Conservation (phyloP, 1,284 basidiomycete genomes). For the Fomes fomentarius region DNA sequence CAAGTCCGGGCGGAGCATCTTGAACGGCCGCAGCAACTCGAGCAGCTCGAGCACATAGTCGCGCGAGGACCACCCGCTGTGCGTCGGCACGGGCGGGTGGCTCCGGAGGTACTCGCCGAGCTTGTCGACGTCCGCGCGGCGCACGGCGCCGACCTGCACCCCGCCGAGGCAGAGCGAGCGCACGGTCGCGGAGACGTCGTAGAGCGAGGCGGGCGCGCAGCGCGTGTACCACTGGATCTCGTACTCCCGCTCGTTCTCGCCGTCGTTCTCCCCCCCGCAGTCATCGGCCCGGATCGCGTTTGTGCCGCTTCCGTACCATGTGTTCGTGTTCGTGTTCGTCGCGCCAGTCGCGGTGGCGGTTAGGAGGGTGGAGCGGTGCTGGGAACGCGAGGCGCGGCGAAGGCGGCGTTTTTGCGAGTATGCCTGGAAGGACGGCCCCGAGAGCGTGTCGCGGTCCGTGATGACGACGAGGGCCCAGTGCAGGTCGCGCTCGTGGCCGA, state of each 20-base stretch:
- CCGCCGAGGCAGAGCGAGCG: slow-evolving; percentile 24
- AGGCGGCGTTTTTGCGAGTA: slow-evolving; percentile 20
- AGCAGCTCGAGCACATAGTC: slow-evolving; percentile 25
- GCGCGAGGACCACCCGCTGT: slow-evolving; percentile 20
- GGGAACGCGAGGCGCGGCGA: slow-evolving; percentile 8
- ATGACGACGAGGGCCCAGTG: slow-evolving; percentile 31
- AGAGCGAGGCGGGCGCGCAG: slow-evolving; percentile 16
- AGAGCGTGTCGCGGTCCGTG: slow-evolving; percentile 21
- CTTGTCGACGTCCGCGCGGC: slow-evolving; percentile 21
- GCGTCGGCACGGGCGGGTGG: slow-evolving; percentile 19
- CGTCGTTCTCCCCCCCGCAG: neutral
- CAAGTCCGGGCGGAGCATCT: slow-evolving; percentile 21
- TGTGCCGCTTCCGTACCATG: slow-evolving; percentile 1
- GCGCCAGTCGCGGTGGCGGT: neutral
- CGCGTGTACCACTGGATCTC: slow-evolving; percentile 24
- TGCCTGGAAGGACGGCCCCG: slow-evolving; percentile 25
- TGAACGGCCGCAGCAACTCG: slow-evolving; percentile 24
- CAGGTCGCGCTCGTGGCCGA: slow-evolving; percentile 25
- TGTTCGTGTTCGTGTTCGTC: neutral
- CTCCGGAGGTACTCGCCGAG: slow-evolving; percentile 22
- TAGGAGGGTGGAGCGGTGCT: neutral
- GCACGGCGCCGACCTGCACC: slow-evolving; percentile 25
- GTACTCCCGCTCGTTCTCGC: neutral
- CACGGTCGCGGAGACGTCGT: slow-evolving; percentile 23
- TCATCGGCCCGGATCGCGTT: neutral